A percentile compares a stretch with the other conserved stretches of the same genome.
phyloP scores from a whole-genome alignment of 2,329 filamentous ascomycete genomes.

The Ceratocystis huliohia region DNA sequence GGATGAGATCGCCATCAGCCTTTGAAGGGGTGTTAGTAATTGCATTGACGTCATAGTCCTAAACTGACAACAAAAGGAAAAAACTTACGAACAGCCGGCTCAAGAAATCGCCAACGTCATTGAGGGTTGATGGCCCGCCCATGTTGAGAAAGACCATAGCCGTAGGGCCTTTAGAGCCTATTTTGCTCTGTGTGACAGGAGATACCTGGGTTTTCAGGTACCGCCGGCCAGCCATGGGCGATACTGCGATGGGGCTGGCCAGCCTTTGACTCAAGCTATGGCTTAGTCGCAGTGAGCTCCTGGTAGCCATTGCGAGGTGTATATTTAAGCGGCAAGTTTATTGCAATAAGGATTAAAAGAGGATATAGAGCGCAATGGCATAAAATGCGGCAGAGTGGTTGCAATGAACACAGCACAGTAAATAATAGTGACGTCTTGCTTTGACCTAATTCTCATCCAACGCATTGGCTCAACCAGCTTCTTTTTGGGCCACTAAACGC shows the following conservation, averaged over 20 bases:
- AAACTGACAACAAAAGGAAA: background rate
- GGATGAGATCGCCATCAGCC: constrained; percentile 89
- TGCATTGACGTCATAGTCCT: constrained; percentile 18
- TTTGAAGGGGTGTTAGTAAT: constrained; percentile 28
- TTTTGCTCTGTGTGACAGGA: constrained; percentile 66
- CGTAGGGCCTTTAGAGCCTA: constrained; percentile 64
- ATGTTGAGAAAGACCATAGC: constrained; percentile 99
- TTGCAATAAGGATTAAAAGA: background rate
- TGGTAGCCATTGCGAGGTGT: constrained; percentile 26
- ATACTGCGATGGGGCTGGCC: constrained; percentile 24
- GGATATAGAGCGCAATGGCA: background rate
- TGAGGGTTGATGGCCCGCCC: constrained; percentile 81
- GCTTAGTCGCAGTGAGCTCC: constrained; percentile 25
- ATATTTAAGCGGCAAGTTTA: background rate
- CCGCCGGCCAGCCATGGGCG: constrained; percentile 23
- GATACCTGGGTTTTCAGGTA: constrained; percentile 40
- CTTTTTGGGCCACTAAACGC: background rate
- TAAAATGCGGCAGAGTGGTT: background rate
- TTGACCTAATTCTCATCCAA: background rate
- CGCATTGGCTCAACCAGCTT: background rate
- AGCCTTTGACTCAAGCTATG: constrained; percentile 23
- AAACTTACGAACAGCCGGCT: constrained; percentile 74
- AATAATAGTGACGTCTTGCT: background rate
- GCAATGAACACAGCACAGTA: background rate
- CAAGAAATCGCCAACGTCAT: constrained; percentile 80